Base-by-base conservation (phyloP, 2,329 filamentous ascomycete species). In the Colletotrichum nymphaeae region DNA sequence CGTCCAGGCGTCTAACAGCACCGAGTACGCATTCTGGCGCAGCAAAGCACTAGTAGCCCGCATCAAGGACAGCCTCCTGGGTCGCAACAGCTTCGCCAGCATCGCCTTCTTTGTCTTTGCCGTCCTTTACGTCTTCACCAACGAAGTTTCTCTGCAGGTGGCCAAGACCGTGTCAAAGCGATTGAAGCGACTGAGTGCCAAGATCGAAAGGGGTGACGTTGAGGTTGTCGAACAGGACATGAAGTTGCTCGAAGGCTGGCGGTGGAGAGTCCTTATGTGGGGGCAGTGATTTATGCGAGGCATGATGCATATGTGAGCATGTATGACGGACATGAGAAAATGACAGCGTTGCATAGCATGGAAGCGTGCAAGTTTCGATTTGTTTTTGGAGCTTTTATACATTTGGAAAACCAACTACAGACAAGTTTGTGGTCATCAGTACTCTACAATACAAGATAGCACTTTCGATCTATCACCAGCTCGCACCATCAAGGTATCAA, bases 41-140 rank as follows among this genome's bases (percentile, higher is more conserved):
- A 88, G 87, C 79, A 86, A 85, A 78, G 82, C 83, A 2, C 83
- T 91, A 5, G 80, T 90, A 32, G 76, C 83, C 4, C 85, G 88
- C 64, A 88, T 91, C 77, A 82, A 86, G 67, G 79, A 82, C 58
- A 83, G 84, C 7, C 78, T 88, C 1, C 80, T 84, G 11, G 84
- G 87, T 5, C 83, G 82, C 16, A 85, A 85, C 16, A 78, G 83
- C 2, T 78, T 89, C 30, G 88, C 88, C 1, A 85, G 85, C 46
- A 74, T 90, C 11, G 86, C 86, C 9, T 86, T 89, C 75, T 86
- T 91, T 37, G 87, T 91, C 3, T 87, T 90, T 74, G 86, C 88
- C 2, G 86, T 89, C 24, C 80, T 91, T 52, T 90, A 89, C 78
- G 85, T 91, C 14, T 91, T 91, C 74, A 85, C 87, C 76, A 90